Conservation (phyloP, 2,329 filamentous ascomycete genomes). For the Juglanconis sp. region DNA sequence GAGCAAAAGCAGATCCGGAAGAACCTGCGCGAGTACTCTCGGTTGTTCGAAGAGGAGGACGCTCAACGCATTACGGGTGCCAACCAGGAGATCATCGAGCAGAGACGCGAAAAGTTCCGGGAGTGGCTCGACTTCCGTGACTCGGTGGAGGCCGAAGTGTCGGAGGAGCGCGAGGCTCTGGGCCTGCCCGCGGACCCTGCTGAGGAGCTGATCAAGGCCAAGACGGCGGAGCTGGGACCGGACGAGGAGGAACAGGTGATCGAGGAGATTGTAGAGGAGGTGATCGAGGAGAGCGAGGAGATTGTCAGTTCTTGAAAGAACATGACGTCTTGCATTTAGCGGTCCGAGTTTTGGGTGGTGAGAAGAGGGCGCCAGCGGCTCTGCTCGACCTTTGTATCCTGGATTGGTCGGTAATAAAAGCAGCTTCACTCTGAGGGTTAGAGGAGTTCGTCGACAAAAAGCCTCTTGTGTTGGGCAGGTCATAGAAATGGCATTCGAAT, state of each 20-base stretch:
- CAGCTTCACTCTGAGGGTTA: not conserved
- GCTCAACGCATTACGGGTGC: slow-evolving; percentile 89
- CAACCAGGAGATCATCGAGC: slow-evolving; percentile 90
- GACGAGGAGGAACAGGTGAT: slow-evolving; percentile 74
- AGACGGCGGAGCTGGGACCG: slow-evolving; percentile 50
- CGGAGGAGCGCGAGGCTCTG: slow-evolving; percentile 65
- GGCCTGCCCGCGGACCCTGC: slow-evolving; percentile 66
- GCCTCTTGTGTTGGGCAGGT: slow-evolving; percentile 2
- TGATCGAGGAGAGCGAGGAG: slow-evolving; percentile 82
- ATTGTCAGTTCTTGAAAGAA: slow-evolving; percentile 35
- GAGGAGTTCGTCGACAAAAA: not conserved
- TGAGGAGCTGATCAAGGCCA: slow-evolving; percentile 57
- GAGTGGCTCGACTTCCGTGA: slow-evolving; percentile 89
- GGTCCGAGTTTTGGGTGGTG: not conserved
- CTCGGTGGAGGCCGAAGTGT: slow-evolving; percentile 66
- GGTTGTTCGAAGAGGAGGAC: slow-evolving; percentile 93
- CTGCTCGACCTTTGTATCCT: too few relatives aligned
- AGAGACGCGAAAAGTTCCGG: slow-evolving; percentile 73
- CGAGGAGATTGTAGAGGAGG: slow-evolving; percentile 86
- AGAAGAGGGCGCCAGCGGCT: not conserved
- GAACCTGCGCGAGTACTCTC: slow-evolving; percentile 95
- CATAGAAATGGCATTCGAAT: not conserved
- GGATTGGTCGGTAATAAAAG: not conserved
- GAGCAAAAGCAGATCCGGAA: slow-evolving; percentile 98
- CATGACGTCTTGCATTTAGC: not conserved